phyloP scores from a whole-genome alignment of 148 eudicot genomes.

The Chenopodium suecicum region DNA sequence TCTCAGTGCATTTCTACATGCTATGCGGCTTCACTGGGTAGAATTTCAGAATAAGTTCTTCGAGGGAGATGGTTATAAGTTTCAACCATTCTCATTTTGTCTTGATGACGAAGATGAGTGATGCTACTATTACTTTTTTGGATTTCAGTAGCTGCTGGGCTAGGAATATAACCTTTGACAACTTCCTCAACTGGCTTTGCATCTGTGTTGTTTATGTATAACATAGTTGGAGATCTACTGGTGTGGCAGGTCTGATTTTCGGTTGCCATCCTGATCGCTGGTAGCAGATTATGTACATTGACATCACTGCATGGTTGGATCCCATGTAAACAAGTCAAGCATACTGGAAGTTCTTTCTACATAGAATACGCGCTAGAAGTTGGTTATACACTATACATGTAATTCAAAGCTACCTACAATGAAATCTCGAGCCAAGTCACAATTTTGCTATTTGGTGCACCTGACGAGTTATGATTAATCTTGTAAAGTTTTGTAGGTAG shows the following conservation, averaged over 20 bases:
- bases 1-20: conserved; percentile 58
- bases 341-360: conserved; percentile 1
- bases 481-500: background rate
- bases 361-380: background rate
- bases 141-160: background rate
- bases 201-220: background rate
- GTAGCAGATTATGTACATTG: conserved; percentile 9
- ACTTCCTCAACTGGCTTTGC: background rate
- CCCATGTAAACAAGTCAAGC: background rate
- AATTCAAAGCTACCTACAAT: background rate
- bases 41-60: conserved; percentile 58
- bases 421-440: no score
- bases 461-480: background rate
- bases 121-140: conserved; percentile 8
- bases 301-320: conserved; percentile 6
- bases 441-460: background rate
- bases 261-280: conserved; percentile 1
- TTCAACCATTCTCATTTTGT: conserved; percentile 46
- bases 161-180: background rate
- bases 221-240: conserved; percentile 12
- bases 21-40: conserved; percentile 59
- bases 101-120: conserved; percentile 40
- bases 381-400: conserved; percentile 2
- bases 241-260: background rate
- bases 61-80: conserved; percentile 59